A percentile compares a stretch with the other conserved stretches of the same genome.
These are phyloP conservation scores for Daedaleopsis nitida DNA, from an alignment of 768 basidiomycete genomes.

Conservation along the genomic window DNA sequence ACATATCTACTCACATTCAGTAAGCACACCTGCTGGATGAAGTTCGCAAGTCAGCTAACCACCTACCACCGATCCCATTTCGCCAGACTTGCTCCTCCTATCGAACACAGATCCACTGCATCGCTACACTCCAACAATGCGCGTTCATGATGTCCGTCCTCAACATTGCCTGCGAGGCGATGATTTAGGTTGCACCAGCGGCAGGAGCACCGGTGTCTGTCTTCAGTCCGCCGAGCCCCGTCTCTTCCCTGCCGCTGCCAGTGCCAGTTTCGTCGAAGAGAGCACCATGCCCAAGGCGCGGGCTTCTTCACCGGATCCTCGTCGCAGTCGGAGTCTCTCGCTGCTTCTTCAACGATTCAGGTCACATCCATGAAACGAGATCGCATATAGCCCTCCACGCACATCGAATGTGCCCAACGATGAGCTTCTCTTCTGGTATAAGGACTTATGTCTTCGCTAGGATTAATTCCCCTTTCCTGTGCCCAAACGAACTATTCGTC, in stretches of 20 bases:
- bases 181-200: neutral
- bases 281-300: neutral
- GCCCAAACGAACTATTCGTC: too few relatives aligned
- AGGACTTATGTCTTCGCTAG: too few relatives aligned
- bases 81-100: too few relatives aligned
- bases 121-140: neutral
- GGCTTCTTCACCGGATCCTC: neutral
- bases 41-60: too few relatives aligned
- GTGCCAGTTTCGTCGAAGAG: neutral
- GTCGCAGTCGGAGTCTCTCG: neutral
- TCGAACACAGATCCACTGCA: too few relatives aligned
- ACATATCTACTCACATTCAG: too few relatives aligned
- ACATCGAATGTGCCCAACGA: neutral
- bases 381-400: neutral
- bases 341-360: neutral
- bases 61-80: too few relatives aligned
- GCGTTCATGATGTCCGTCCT: neutral
- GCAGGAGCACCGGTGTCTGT: neutral
- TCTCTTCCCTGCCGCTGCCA: neutral
- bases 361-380: neutral
- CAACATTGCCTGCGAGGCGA: neutral
- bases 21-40: too few relatives aligned
- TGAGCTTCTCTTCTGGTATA: too few relatives aligned
- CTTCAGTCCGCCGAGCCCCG: neutral
- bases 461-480: too few relatives aligned